Conservation (phyloP, 768 basidiomycete genomes). For the Neoboletus brunneissimus region DNA sequence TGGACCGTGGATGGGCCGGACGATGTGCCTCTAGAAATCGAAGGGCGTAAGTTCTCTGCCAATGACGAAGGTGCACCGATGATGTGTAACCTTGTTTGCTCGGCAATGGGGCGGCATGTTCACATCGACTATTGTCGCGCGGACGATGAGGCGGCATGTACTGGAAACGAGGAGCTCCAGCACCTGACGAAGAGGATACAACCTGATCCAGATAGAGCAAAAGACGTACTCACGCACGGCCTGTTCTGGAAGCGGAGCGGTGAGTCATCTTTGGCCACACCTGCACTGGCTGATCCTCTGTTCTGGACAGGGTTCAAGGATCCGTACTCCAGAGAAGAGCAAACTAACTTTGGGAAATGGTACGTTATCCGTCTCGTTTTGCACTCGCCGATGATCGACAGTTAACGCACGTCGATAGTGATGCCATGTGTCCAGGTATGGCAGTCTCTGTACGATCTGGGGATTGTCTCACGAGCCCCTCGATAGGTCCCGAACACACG, state of each 20-base stretch:
- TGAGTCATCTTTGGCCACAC: conserved; percentile 14
- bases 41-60: conserved; percentile 52
- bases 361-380: conserved; percentile 20
- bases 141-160: no score
- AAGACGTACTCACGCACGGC: conserved; percentile 54
- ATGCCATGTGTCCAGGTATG: conserved; percentile 50
- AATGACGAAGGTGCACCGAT: conserved; percentile 60
- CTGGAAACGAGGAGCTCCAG: no score
- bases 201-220: conserved; percentile 46
- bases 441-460: neutral
- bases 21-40: conserved; percentile 47
- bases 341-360: conserved; percentile 53
- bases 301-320: conserved; percentile 52
- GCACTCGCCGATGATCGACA: neutral
- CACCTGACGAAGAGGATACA: conserved; percentile 26
- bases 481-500: neutral
- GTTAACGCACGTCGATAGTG: conserved; percentile 29
- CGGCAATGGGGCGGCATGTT: conserved; percentile 18
- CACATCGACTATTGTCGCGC: no score
- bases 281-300: neutral
- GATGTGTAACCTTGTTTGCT: conserved; percentile 59
- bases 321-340: conserved; percentile 60
- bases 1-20: conserved; percentile 58
- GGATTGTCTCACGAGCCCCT: neutral
- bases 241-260: conserved; percentile 59